These are phyloP conservation scores for Nicotiana rustica DNA, from an alignment of 305 asterid genomes.

Conservation along the genomic window DNA sequence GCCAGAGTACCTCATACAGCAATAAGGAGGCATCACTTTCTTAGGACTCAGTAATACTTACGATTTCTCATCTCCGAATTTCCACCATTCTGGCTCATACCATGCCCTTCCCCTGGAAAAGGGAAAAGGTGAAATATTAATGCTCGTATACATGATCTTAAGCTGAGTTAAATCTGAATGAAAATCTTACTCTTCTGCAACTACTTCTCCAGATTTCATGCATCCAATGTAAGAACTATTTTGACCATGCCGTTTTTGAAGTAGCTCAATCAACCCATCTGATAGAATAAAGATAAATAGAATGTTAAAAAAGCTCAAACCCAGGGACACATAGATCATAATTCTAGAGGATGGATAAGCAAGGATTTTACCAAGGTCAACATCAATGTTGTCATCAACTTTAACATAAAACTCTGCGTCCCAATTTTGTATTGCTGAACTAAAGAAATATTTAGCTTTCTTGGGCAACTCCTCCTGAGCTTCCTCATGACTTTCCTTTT, in stretches of 20 bases:
- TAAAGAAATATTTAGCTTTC: slow-evolving; percentile 83
- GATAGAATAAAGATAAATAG: slow-evolving; percentile 35
- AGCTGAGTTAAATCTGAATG: slow-evolving; percentile 38
- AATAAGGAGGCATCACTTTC: slow-evolving; percentile 14
- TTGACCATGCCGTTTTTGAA: slow-evolving; percentile 75
- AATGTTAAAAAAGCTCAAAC: slow-evolving; percentile 4
- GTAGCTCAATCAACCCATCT: slow-evolving; percentile 84
- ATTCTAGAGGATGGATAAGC: slow-evolving; percentile 8
- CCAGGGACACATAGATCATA: neutral
- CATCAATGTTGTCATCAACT: slow-evolving; percentile 81
- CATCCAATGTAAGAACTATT: slow-evolving; percentile 90
- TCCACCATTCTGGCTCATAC: slow-evolving; percentile 99
- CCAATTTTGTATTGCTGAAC: slow-evolving; percentile 93
- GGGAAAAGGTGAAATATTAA: neutral
- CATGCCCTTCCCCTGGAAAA: slow-evolving; percentile 84
- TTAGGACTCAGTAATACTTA: slow-evolving; percentile 51
- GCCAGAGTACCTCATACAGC: slow-evolving; percentile 24
- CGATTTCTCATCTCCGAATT: slow-evolving; percentile 95
- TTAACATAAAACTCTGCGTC: slow-evolving; percentile 91
- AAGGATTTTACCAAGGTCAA: slow-evolving; percentile 72
- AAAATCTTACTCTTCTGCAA: slow-evolving; percentile 75
- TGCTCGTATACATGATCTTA: slow-evolving; percentile 21
- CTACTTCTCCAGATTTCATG: slow-evolving; percentile 96
- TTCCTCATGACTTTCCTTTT: slow-evolving; percentile 90
- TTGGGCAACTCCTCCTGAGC: slow-evolving; percentile 86